phyloP scores from a whole-genome alignment of 371 early-diverging fungal genomes.

The Mycotypha africana region DNA sequence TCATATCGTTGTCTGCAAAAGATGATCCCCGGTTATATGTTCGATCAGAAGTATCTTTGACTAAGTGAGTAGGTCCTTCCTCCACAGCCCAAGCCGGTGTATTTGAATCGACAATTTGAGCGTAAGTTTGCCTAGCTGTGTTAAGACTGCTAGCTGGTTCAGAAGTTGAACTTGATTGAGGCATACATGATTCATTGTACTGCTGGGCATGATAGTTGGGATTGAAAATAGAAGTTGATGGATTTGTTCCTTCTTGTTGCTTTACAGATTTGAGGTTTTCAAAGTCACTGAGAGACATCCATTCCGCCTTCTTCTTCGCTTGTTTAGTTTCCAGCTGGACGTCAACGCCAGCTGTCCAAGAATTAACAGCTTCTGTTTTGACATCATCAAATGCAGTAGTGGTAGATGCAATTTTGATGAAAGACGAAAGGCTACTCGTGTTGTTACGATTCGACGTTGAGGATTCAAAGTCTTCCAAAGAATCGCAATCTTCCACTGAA shows the following conservation, averaged over 20 bases:
- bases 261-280: not conserved
- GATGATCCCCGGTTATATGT: too few species aligned
- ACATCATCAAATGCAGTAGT: slow-evolving; percentile 23
- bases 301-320: slow-evolving; percentile 14
- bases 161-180: not conserved
- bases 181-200: not conserved
- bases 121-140: not conserved
- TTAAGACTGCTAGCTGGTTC: not conserved
- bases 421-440: not conserved
- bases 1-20: too few species aligned
- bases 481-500: too few species aligned
- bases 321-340: slow-evolving; percentile 10
- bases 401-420: slow-evolving; percentile 10
- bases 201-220: too few species aligned
- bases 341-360: slow-evolving; percentile 30
- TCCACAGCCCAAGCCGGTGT: not conserved
- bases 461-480: too few species aligned
- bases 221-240: not conserved
- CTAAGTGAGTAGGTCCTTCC: not conserved
- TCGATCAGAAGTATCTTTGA: not conserved
- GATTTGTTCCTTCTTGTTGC: not conserved
- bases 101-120: not conserved
- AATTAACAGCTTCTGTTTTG: slow-evolving; percentile 16
- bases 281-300: slow-evolving; percentile 22
- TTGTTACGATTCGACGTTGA: too few species aligned